Base-by-base conservation (phyloP, 495 filamentous ascomycete genomes). In the Aspergillus incahuasiensis region DNA sequence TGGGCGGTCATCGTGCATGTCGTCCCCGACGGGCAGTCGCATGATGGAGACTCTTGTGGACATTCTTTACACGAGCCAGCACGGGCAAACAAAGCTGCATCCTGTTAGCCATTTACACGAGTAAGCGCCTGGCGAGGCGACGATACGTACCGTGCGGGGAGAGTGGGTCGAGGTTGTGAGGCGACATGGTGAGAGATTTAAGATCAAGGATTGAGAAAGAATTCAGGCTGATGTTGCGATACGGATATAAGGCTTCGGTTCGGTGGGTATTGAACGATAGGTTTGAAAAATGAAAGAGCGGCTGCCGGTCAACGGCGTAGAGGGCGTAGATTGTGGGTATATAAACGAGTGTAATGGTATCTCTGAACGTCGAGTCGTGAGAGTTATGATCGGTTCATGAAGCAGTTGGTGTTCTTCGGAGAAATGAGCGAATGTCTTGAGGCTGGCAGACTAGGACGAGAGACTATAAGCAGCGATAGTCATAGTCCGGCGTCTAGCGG, bases 1-100 rank as follows among this genome's bases (percentile, higher is more conserved):
- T 73, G 70, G 19, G 71, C 72, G 48, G 77, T 75, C 62, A 85
- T 78, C 5, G 78, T 77, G 73, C 86, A 89, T 30, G 75, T 70
- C 50, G 82, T 57, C 45, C 72, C 73, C 4, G 62, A 42, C 0
- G 67, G 57, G 61, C 82, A 85, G n/a, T 59, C 18, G 59, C 81
- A 83, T 30, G 73, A 55, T 5, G 81, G 80, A 28, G 72, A 67
- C 7, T 60, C 48, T n/a, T 59, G 38, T 5, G 62, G 57, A 55
- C 81, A 83, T 52, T 59, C 49, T 24, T 69, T 64, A 57, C 79
- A 82, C 63, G 62, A 69, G 39, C 68, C 70, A 48, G 59, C 59
- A 20, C 68, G 71, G 47, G 59, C 59, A 20, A 63, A 64, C 12
- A 63, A 25, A 59, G 57, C 60, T 69, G 60, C 49, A 16, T 25